Percentiles rank a stretch among this genome's conserved stretches.
phyloP scores from a whole-genome alignment of 2,329 filamentous ascomycete genomes.

The Apiospora marii region DNA sequence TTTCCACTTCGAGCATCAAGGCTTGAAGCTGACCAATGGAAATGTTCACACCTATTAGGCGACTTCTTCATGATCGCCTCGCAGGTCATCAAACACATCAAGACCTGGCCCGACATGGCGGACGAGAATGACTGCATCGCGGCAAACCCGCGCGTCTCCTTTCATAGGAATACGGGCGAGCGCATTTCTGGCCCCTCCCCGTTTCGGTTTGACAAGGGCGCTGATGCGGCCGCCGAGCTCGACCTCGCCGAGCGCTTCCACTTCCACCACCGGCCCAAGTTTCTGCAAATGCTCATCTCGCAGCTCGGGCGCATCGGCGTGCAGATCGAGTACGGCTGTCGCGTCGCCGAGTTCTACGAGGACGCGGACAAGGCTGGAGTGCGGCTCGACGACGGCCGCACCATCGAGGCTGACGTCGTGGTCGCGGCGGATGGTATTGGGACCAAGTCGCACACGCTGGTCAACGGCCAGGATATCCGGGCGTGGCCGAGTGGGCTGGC shows the following conservation, averaged over 20 bases:
- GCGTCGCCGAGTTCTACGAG: slow-evolving; percentile 25
- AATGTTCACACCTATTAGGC: slow-evolving; percentile 27
- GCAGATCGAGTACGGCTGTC: slow-evolving; percentile 25
- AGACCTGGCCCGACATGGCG: slow-evolving; percentile 23
- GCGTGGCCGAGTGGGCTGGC: background rate
- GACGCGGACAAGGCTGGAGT: background rate
- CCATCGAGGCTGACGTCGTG: slow-evolving; percentile 36
- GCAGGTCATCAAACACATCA: slow-evolving; percentile 24
- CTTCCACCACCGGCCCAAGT: slow-evolving; percentile 16
- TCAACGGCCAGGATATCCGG: background rate
- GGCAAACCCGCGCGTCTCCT: slow-evolving; percentile 17
- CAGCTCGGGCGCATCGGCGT: slow-evolving; percentile 12
- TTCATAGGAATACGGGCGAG: background rate
- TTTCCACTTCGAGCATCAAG: too few relatives aligned
- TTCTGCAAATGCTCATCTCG: background rate
- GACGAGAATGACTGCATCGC: slow-evolving; percentile 20
- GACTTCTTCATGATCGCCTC: slow-evolving; percentile 34
- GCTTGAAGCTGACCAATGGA: background rate
- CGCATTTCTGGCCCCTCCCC: slow-evolving; percentile 25
- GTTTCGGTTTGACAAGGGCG: slow-evolving; percentile 19
- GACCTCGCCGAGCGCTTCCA: background rate
- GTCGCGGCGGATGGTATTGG: slow-evolving; percentile 42
- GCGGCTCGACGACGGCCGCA: slow-evolving; percentile 26
- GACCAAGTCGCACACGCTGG: slow-evolving; percentile 29
- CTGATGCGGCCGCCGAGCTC: background rate